These are phyloP conservation scores for Phytopythium helicoides DNA, from an alignment of 352 stramenopile species.

Conservation along the genomic window DNA sequence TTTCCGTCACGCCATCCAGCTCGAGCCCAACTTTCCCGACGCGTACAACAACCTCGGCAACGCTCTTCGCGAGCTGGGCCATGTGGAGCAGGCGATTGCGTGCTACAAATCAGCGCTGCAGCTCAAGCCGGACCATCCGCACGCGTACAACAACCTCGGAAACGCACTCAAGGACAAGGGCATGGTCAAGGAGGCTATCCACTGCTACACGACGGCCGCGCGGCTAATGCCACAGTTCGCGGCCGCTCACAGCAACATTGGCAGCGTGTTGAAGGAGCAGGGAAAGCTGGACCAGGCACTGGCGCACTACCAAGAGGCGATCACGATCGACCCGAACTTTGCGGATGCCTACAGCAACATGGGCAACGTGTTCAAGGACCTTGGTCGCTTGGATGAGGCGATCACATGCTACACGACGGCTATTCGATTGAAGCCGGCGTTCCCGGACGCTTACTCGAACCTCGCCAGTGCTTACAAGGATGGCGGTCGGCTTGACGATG, in stretches of 20 bases:
- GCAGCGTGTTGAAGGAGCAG: conserved; percentile 93
- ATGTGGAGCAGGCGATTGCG: conserved; percentile 76
- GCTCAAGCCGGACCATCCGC: conserved; percentile 90
- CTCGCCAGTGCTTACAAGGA: conserved; percentile 93
- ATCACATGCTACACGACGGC: conserved; percentile 90
- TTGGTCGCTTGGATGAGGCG: conserved; percentile 84
- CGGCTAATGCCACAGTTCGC: conserved; percentile 91
- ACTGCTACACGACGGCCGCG: conserved; percentile 92
- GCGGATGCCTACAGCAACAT: conserved; percentile 94
- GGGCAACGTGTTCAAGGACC: conserved; percentile 93
- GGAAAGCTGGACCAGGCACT: conserved; percentile 92
- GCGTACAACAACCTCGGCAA: conserved; percentile 95
- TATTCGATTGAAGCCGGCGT: conserved; percentile 88
- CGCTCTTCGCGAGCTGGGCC: conserved; percentile 81
- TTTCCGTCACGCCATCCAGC: conserved; percentile 90
- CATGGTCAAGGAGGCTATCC: conserved; percentile 91
- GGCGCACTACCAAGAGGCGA: conserved; percentile 93
- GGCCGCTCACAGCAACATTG: conserved; percentile 92
- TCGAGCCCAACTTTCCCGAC: conserved; percentile 92
- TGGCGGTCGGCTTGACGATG: conserved; percentile 84
- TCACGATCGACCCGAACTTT: conserved; percentile 92
- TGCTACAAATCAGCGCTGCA: conserved; percentile 89
- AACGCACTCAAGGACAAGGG: conserved; percentile 92
- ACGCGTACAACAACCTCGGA: conserved; percentile 94
- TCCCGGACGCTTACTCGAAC: conserved; percentile 92